Conservation (phyloP, 148 eudicot species). For the Rhododendron williamsianum region DNA sequence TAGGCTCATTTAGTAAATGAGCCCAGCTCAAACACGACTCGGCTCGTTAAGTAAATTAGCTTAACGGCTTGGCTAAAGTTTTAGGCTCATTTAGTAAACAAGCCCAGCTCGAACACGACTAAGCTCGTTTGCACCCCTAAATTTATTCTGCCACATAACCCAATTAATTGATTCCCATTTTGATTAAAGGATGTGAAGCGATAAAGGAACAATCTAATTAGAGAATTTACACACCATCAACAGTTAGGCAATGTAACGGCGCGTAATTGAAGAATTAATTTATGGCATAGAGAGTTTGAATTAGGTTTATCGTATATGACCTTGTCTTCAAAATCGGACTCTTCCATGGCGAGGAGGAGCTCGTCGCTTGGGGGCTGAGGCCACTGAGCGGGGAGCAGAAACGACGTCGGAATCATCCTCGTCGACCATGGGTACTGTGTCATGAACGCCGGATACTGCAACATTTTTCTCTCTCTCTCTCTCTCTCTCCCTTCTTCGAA, state of each 20-base stretch:
- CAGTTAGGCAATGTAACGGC: background rate
- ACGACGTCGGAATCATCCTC: constrained; percentile 62
- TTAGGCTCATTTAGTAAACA: background rate
- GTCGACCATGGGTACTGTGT: constrained; percentile 65
- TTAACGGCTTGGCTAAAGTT: background rate
- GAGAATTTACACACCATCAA: background rate
- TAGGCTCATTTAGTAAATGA: background rate
- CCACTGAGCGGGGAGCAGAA: constrained; percentile 52
- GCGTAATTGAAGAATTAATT: background rate
- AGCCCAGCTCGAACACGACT: too few relatives aligned
- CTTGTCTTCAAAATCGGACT: constrained; percentile 70
- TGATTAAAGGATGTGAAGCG: background rate
- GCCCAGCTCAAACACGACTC: too few relatives aligned
- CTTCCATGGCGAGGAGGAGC: constrained; percentile 68
- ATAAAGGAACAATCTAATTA: background rate
- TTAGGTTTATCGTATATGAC: constrained; percentile 20
- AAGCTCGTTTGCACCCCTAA: too few relatives aligned
- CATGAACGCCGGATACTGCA: constrained; percentile 67
- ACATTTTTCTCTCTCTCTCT: constrained; percentile 25
- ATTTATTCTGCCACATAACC: too few relatives aligned
- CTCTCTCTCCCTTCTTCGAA: background rate
- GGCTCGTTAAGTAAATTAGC: too few relatives aligned
- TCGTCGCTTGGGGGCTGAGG: constrained; percentile 63
- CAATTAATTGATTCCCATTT: background rate
- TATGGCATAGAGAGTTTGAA: background rate